These are phyloP conservation scores for Phytophthora parvispora DNA, from an alignment of 352 stramenopile species.

Conservation along the genomic window DNA sequence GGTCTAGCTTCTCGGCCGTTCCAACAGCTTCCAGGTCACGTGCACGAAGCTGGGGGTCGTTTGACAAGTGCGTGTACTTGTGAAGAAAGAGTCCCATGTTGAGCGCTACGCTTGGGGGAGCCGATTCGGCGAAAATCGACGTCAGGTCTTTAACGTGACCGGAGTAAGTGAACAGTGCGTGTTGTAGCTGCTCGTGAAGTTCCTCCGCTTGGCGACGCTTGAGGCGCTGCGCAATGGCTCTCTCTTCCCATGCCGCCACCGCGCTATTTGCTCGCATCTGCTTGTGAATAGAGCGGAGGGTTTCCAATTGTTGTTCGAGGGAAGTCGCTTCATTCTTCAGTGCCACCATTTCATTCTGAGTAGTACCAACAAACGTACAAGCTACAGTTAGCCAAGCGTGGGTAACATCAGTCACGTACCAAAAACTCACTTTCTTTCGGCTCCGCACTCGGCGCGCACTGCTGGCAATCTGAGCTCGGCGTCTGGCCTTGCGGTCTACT, in stretches of 20 bases:
- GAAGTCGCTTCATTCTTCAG: constrained; percentile 49
- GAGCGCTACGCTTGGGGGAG: constrained; percentile 31
- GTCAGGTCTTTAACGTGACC: constrained; percentile 21
- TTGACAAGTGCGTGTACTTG: constrained; percentile 48
- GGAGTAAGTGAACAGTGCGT: constrained; percentile 22
- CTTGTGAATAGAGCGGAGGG: constrained; percentile 48
- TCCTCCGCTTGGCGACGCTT: constrained; percentile 29
- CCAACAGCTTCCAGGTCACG: constrained; percentile 43
- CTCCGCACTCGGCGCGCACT: too few relatives aligned
- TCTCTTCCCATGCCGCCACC: constrained; percentile 39
- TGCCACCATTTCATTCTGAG: constrained; percentile 40
- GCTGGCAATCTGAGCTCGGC: too few relatives aligned
- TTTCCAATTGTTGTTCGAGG: constrained; percentile 51
- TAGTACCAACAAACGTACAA: too few relatives aligned
- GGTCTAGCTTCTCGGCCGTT: constrained; percentile 42
- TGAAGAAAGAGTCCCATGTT: constrained; percentile 56
- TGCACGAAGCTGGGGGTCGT: constrained; percentile 28
- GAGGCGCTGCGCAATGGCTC: constrained; percentile 24
- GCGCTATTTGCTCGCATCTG: constrained; percentile 30
- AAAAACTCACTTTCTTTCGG: too few relatives aligned
- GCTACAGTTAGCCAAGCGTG: too few relatives aligned
- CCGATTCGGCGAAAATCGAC: constrained; percentile 32
- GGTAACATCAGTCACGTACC: too few relatives aligned
- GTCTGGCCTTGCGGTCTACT: too few relatives aligned
- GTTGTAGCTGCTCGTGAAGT: constrained; percentile 35